These are phyloP conservation scores for Hura crepitans DNA, from an alignment of 441 rosid genomes.

Conservation along the genomic window DNA sequence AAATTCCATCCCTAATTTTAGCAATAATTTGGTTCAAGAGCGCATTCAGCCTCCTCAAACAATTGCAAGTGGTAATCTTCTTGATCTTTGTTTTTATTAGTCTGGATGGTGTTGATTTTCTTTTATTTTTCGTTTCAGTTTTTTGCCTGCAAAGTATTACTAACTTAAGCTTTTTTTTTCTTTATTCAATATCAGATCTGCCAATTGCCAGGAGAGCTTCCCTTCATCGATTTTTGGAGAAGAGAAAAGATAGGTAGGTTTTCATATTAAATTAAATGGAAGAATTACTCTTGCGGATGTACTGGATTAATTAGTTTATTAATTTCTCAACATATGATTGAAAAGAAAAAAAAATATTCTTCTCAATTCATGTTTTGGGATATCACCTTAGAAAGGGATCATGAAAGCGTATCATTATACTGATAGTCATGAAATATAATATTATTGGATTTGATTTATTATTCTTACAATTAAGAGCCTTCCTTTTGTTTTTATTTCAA, in stretches of 20 bases:
- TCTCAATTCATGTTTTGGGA: background rate
- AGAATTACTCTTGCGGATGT: background rate
- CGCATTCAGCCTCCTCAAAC: conserved; percentile 31
- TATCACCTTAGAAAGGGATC: background rate
- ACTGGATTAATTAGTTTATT: background rate
- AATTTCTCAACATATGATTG: background rate
- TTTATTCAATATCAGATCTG: conserved; percentile 43
- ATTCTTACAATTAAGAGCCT: background rate
- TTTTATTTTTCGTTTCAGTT: too few relatives aligned
- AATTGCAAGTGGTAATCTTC: conserved; percentile 42
- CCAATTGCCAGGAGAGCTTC: conserved; percentile 89
- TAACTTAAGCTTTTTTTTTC: background rate
- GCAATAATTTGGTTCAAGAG: conserved; percentile 32
- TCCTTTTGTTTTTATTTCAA: background rate
- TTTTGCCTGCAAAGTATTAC: background rate
- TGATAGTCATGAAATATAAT: background rate
- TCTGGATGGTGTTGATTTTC: background rate
- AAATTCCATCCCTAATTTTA: conserved; percentile 25
- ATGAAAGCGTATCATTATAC: background rate
- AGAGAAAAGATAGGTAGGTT: conserved; percentile 77
- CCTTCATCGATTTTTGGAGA: conserved; percentile 76
- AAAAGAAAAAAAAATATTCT: too few relatives aligned
- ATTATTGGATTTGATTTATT: background rate
- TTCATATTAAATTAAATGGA: background rate
- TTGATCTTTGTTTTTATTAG: background rate